Percentiles rank a stretch among this genome's conserved stretches.
Evolutionary conservation across 2,329 filamentous ascomycete genomes (phyloP).

Genomic region (Tolypocladium sp.): DNA sequence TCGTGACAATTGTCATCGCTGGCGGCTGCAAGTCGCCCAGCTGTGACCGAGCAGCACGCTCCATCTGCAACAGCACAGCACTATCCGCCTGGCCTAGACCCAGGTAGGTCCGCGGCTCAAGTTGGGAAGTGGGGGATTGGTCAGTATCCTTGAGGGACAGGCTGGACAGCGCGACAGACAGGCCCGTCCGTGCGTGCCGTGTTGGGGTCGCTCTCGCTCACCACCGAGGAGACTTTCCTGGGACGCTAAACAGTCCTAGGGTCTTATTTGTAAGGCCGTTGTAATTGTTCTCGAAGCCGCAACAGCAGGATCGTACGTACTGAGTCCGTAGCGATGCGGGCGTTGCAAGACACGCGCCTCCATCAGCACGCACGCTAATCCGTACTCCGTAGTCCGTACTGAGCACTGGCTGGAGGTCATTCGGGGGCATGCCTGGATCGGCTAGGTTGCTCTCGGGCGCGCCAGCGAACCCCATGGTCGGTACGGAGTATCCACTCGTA

Average conservation of each 20-base stretch:
- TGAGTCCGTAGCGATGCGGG: background rate
- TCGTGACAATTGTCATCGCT: background rate
- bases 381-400: background rate
- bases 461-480: background rate
- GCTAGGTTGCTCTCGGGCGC: background rate
- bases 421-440: background rate
- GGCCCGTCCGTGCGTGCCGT: background rate
- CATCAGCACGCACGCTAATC: background rate
- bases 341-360: background rate
- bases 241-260: background rate
- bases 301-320: background rate
- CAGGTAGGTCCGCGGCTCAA: background rate
- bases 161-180: background rate
- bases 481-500: background rate
- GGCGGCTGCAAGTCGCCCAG: background rate
- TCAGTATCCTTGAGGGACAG: background rate
- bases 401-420: background rate
- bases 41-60: background rate
- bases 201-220: background rate
- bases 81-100: background rate
- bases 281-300: background rate
- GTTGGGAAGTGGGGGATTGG: slow-evolving; percentile 2
- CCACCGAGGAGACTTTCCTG: background rate
- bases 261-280: background rate
- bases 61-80: background rate